Base-by-base conservation (phyloP, 1,139 yeast genomes). In the Chernovozyma aurita region DNA sequence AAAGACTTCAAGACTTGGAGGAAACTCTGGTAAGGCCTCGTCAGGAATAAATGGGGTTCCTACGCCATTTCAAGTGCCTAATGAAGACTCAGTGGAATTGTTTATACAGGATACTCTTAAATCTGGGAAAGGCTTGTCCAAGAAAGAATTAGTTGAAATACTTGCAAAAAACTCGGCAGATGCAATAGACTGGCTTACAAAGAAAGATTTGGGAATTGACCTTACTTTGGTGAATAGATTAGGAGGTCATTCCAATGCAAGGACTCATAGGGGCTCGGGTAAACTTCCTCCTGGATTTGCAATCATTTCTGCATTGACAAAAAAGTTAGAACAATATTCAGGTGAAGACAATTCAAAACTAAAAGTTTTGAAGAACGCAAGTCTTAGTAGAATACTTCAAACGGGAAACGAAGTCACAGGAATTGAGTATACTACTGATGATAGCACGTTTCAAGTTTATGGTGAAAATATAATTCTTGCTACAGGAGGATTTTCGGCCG, bases 1-100 rank as follows among this genome's bases (percentile, higher is more conserved):
- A 34, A 65, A 65, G 36, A 47, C 62, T 1, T 48, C 44, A 18
- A 47, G 39, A 22, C 40, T 61, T 30, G 71, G 71, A 4, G 71
- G 71, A 3, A 65, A 63, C 43, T 63, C 69, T 14, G 52, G 55
- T 31, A 63, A 61, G 41, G 71, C 71, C 1, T 61, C 69, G 4
- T 63, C 69, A 0, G 71, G 71, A 1, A 65, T 65, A 26, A 65
- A 64, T 44, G 70, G 69, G 0, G 65, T 49, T 2, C 65, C 64
- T 4, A 63, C 70, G 0, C 42, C 40, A 25, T 60, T 37, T 40
- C 69, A 64, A 35, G 43, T 44, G 2, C 42, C 42, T 1, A 43
- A 39, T 4, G 24, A 11, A 2, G 70, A 65, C 40, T 45, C 59
- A 3, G 45, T 52, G 4, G 53, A 50, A 2, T 27, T 38, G 2